Evolutionary conservation across 306 rosid genomes (phyloP).

Genomic region (Macrotyloma uniflorum): DNA sequence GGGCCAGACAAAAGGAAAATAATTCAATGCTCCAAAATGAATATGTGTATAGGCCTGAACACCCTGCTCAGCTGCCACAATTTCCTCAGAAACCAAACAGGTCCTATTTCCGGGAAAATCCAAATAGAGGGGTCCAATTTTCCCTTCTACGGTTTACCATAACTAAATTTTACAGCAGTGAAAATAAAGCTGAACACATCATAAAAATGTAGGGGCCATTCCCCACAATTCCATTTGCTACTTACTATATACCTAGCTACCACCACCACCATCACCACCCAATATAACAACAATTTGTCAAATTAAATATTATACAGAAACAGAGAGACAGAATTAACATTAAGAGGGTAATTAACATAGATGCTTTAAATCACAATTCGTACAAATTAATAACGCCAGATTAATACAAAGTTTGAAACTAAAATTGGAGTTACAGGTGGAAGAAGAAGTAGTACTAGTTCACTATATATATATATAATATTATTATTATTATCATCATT

Average conservation of each 20-base stretch:
- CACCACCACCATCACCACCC: no score
- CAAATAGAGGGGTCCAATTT: constrained; percentile 42
- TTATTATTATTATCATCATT: no score
- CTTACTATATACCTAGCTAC: no score
- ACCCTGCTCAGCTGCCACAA: constrained; percentile 53
- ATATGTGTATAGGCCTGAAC: constrained; percentile 18
- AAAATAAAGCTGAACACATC: constrained; percentile 24
- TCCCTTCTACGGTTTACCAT: constrained; percentile 35
- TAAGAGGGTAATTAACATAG: neutral
- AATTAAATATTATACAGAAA: neutral
- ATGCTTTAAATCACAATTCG: constrained; percentile 36
- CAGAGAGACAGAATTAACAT: neutral
- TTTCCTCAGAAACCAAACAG: constrained; percentile 50
- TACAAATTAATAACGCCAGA: constrained; percentile 7
- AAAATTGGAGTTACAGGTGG: constrained; percentile 31
- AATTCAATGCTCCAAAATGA: constrained; percentile 44
- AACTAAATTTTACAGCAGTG: constrained; percentile 42
- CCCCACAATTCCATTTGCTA: constrained; percentile 32
- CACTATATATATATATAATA: neutral
- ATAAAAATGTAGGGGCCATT: constrained; percentile 10
- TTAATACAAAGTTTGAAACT: constrained; percentile 21
- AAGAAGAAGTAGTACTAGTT: neutral
- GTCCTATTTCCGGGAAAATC: constrained; percentile 56
- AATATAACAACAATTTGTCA: no score
- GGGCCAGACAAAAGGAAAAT: constrained; percentile 60